phyloP scores from a whole-genome alignment of 139 green algal species.

The Chlamydomonas applanata region DNA sequence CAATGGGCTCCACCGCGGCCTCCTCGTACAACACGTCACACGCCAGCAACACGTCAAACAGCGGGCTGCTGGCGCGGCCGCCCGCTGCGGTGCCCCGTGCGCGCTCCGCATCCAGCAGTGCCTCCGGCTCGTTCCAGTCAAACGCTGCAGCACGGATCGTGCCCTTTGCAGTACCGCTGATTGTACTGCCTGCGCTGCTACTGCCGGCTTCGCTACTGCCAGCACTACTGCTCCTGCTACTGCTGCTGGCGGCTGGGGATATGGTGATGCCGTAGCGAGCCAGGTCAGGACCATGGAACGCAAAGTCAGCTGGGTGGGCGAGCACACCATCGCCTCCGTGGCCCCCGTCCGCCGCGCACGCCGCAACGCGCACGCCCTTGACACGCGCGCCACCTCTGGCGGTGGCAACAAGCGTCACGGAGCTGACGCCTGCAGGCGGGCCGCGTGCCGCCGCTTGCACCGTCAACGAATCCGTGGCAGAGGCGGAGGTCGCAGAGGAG shows the following conservation, averaged over 20 bases:
- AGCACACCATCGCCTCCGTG: background rate
- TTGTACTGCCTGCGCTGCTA: background rate
- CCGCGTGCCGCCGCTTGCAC: too few species aligned
- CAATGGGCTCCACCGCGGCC: slow-evolving; percentile 52
- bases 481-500: too few species aligned
- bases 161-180: background rate
- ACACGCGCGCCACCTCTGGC: background rate
- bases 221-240: background rate
- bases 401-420: too few species aligned
- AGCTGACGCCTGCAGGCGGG: too few species aligned
- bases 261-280: background rate
- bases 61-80: background rate
- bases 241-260: background rate
- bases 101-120: background rate
- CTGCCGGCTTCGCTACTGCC: slow-evolving; percentile 8
- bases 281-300: background rate
- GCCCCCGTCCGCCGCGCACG: slow-evolving; percentile 1
- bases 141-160: slow-evolving; percentile 14
- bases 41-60: slow-evolving; percentile 63
- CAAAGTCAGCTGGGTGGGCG: background rate
- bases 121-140: slow-evolving; percentile 49
- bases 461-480: too few species aligned
- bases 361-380: slow-evolving; percentile 8
- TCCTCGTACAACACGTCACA: slow-evolving; percentile 75
- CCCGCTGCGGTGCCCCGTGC: background rate